phyloP scores from a whole-genome alignment of 805 yeast genomes.

The Pichia exigua region DNA sequence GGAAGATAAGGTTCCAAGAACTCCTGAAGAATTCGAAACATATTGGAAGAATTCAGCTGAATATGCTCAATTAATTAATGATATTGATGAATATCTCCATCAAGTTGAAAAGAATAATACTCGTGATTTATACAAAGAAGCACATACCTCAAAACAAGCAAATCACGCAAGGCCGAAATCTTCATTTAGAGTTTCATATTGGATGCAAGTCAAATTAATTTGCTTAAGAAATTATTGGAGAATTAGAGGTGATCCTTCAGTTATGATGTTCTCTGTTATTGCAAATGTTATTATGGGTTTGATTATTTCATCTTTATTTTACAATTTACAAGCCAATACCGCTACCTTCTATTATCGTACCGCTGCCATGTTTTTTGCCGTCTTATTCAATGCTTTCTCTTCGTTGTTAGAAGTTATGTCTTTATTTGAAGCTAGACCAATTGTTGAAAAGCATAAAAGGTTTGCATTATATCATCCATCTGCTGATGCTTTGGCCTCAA shows the following conservation, averaged over 20 bases:
- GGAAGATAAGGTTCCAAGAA: slow-evolving; percentile 32
- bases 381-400: slow-evolving; percentile 54
- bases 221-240: slow-evolving; percentile 41
- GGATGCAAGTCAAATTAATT: slow-evolving; percentile 43
- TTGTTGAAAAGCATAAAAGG: slow-evolving; percentile 51
- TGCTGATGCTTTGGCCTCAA: slow-evolving; percentile 55
- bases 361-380: slow-evolving; percentile 61
- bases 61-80: slow-evolving; percentile 24
- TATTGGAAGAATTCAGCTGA: slow-evolving; percentile 33
- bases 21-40: slow-evolving; percentile 34
- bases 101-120: slow-evolving; percentile 7
- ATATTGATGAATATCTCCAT: slow-evolving; percentile 28
- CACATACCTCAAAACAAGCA: slow-evolving; percentile 39
- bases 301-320: slow-evolving; percentile 50
- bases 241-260: slow-evolving; percentile 41
- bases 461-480: slow-evolving; percentile 51
- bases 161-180: slow-evolving; percentile 38
- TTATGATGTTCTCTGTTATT: slow-evolving; percentile 34
- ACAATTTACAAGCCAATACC: slow-evolving; percentile 37
- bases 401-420: slow-evolving; percentile 52
- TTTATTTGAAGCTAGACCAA: slow-evolving; percentile 46
- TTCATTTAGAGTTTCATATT: slow-evolving; percentile 46
- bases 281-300: slow-evolving; percentile 48
- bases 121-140: slow-evolving; percentile 9
- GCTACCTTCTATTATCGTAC: slow-evolving; percentile 46